Percentiles rank a stretch among this genome's conserved stretches.
These are phyloP conservation scores for Coemansia sp. DNA, from an alignment of 192 early-diverging fungal genomes.

Conservation along the genomic window DNA sequence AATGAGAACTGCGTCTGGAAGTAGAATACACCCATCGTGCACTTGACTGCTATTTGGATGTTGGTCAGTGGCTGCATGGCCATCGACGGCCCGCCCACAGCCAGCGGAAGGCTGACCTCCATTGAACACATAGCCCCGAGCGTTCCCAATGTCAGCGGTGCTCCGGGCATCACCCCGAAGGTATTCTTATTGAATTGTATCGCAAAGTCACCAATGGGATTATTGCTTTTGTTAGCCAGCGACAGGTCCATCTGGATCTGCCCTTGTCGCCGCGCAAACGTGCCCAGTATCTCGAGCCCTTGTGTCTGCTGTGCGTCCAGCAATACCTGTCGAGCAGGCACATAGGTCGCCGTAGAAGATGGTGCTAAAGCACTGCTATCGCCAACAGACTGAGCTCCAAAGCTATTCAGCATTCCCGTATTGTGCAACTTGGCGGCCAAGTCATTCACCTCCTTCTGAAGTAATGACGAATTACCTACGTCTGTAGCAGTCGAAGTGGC, in stretches of 20 bases:
- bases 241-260: slow-evolving; percentile 63
- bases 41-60: slow-evolving; percentile 71
- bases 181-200: slow-evolving; percentile 84
- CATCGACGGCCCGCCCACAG: slow-evolving; percentile 53
- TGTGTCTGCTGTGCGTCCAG: slow-evolving; percentile 54
- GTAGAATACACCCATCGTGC: slow-evolving; percentile 65
- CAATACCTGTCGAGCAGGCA: slow-evolving; percentile 44
- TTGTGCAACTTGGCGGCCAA: slow-evolving; percentile 43
- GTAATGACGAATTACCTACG: background rate
- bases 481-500: too few species aligned
- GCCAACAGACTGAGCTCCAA: background rate
- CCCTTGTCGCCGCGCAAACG: slow-evolving; percentile 60
- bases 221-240: slow-evolving; percentile 57
- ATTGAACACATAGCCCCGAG: slow-evolving; percentile 46
- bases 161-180: slow-evolving; percentile 59
- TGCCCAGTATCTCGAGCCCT: slow-evolving; percentile 56
- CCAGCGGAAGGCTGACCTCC: slow-evolving; percentile 55
- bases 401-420: slow-evolving; percentile 20
- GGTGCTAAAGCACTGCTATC: background rate
- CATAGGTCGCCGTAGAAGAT: slow-evolving; percentile 20
- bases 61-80: slow-evolving; percentile 60
- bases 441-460: slow-evolving; percentile 29
- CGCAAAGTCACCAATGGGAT: slow-evolving; percentile 62
- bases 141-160: slow-evolving; percentile 44
- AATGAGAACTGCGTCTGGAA: slow-evolving; percentile 66